Percentiles rank a stretch among this genome's conserved stretches.
These are phyloP conservation scores for Periglandula ipomoeae DNA, from an alignment of 2,329 filamentous ascomycete genomes.

Conservation along the genomic window DNA sequence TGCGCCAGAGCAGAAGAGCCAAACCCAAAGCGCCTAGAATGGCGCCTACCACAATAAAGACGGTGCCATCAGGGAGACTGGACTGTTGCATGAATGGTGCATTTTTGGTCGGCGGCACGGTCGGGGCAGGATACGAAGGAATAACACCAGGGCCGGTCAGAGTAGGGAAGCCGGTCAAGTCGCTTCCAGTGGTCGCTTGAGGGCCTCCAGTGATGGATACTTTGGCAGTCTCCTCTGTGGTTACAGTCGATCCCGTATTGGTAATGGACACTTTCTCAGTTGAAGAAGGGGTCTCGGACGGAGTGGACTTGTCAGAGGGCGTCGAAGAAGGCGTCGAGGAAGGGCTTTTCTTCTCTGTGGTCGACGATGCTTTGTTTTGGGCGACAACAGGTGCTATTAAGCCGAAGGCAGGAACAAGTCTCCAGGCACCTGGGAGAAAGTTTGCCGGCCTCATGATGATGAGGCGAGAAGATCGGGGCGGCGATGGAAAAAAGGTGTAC, in stretches of 20 bases:
- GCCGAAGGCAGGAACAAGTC: conserved; percentile 19
- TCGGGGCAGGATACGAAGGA: conserved; percentile 58
- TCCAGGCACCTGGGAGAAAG: conserved; percentile 16
- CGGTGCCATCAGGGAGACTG: conserved; percentile 77
- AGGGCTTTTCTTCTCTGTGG: conserved; percentile 8
- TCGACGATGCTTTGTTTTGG: conserved; percentile 15
- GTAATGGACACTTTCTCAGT: conserved; percentile 11
- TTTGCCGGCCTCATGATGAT: conserved; percentile 18
- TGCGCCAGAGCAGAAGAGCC: conserved; percentile 80
- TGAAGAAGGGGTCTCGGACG: neutral
- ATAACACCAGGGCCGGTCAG: conserved; percentile 30
- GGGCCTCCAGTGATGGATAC: conserved; percentile 14
- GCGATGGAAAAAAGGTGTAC: neutral
- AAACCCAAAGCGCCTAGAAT: conserved; percentile 75
- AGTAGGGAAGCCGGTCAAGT: conserved; percentile 29
- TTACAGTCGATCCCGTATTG: conserved; percentile 8
- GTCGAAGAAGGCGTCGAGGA: conserved; percentile 5
- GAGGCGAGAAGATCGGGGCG: neutral
- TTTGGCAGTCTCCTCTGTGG: conserved; percentile 9
- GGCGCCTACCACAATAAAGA: conserved; percentile 91
- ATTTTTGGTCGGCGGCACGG: conserved; percentile 71
- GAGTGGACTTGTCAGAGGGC: neutral
- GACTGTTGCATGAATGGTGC: conserved; percentile 92
- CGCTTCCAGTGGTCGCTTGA: conserved; percentile 12
- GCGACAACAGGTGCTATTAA: conserved; percentile 23